These are phyloP conservation scores for Erythrobasidium hasegawianum DNA, from an alignment of 1,284 basidiomycete species.

Conservation along the genomic window DNA sequence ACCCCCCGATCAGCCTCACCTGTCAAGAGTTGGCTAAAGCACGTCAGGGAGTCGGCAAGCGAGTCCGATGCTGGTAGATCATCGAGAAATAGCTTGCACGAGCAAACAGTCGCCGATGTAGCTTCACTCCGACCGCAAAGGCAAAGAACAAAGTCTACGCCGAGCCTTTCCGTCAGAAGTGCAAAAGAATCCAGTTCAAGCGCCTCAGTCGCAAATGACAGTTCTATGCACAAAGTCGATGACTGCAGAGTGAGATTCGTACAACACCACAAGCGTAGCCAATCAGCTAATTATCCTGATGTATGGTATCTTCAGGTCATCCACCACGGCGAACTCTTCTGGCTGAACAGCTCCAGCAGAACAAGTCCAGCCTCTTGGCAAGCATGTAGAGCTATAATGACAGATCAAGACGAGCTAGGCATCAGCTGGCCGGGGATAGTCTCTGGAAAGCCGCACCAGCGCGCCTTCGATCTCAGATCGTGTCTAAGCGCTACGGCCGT, in stretches of 20 bases:
- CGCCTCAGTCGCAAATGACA: no score
- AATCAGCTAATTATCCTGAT: no score
- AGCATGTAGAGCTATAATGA: slow-evolving; percentile 16
- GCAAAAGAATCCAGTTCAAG: no score
- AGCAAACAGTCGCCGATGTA: no score
- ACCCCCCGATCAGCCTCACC: not conserved
- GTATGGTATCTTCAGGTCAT: not conserved
- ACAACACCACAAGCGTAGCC: no score
- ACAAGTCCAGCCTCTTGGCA: slow-evolving; percentile 22
- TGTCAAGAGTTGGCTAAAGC: slow-evolving; percentile 30
- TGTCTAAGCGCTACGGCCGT: slow-evolving; percentile 21
- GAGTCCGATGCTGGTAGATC: no score
- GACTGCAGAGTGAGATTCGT: no score
- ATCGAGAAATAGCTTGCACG: no score
- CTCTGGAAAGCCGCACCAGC: slow-evolving; percentile 12
- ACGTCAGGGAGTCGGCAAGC: slow-evolving; percentile 5
- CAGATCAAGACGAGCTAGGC: slow-evolving; percentile 12
- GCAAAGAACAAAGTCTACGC: no score
- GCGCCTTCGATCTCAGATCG: slow-evolving; percentile 11
- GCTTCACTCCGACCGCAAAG: no score
- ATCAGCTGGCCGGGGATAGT: slow-evolving; percentile 18
- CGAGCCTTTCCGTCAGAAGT: no score
- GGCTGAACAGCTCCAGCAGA: slow-evolving; percentile 33
- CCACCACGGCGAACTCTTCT: slow-evolving; percentile 22
- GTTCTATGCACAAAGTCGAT: no score